Evolutionary conservation across 148 eudicot genomes (phyloP).

Genomic region (Diospyros kaki): DNA sequence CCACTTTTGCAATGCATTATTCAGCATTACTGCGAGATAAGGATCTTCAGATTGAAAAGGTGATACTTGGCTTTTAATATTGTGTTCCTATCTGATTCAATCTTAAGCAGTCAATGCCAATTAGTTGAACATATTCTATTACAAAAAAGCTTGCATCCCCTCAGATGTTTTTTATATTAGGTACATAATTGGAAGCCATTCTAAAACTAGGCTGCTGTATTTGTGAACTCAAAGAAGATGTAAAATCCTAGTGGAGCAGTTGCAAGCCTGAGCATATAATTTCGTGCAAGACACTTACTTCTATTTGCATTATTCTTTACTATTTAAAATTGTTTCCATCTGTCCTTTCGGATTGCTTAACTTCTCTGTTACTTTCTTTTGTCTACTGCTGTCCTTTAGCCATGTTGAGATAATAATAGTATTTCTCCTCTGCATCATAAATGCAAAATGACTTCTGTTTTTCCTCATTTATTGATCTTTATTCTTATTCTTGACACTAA

Average conservation of each 20-base stretch:
- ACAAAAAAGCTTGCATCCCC: not conserved
- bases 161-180: not conserved
- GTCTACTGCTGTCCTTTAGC: not conserved
- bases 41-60: constrained; percentile 80
- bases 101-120: constrained; percentile 1
- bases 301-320: not conserved
- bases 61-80: constrained; percentile 20
- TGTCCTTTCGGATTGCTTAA: too few species aligned
- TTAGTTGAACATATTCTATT: not conserved
- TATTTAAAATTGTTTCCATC: not conserved
- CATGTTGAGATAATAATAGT: not conserved
- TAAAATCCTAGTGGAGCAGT: not conserved
- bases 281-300: not conserved
- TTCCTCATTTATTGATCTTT: too few species aligned
- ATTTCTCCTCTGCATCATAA: not conserved
- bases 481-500: not conserved
- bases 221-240: not conserved
- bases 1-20: constrained; percentile 27
- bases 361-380: not conserved
- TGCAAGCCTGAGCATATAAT: not conserved
- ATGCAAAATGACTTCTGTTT: not conserved
- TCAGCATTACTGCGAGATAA: constrained; percentile 57
- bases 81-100: not conserved
- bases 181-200: not conserved
- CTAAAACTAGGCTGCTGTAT: not conserved